A percentile compares a stretch with the other conserved stretches of the same genome.
These are phyloP conservation scores for Neurospora sp. DNA, from an alignment of 2,329 filamentous ascomycete species.

Conservation along the genomic window DNA sequence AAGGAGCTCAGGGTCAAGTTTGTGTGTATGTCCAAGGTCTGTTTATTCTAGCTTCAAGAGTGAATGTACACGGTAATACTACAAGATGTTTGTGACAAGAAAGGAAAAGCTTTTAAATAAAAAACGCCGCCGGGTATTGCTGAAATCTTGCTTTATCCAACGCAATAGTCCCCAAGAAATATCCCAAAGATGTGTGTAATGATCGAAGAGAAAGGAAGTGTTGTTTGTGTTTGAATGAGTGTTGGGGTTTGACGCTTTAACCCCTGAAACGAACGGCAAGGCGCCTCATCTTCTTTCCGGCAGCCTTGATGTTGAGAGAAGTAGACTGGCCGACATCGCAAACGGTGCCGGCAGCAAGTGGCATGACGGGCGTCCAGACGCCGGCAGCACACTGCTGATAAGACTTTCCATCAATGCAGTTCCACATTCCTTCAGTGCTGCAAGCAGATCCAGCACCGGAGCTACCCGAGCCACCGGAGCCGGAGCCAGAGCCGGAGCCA, in stretches of 20 bases:
- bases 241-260: slow-evolving; percentile 2
- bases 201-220: not conserved
- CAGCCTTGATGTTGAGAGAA: slow-evolving; percentile 16
- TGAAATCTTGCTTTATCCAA: not conserved
- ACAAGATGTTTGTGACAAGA: not conserved
- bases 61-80: not conserved
- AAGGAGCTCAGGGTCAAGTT: not conserved
- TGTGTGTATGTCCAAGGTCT: not conserved
- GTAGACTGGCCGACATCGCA: slow-evolving; percentile 28
- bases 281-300: slow-evolving; percentile 17
- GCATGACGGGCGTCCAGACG: slow-evolving; percentile 30
- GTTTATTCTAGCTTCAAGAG: not conserved
- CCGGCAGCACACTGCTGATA: slow-evolving; percentile 43
- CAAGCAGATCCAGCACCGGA: slow-evolving; percentile 34
- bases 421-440: slow-evolving; percentile 35
- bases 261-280: slow-evolving; percentile 14
- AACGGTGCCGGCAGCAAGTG: slow-evolving; percentile 32
- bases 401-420: slow-evolving; percentile 34
- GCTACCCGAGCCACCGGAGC: slow-evolving; percentile 16
- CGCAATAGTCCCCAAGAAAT: not conserved
- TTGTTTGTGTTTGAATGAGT: not conserved
- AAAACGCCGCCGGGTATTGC: not conserved
- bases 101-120: not conserved
- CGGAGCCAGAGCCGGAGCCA: slow-evolving; percentile 16
- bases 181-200: not conserved